phyloP scores from a whole-genome alignment of 1,139 yeast species.

The Yamadazyma pseudoaaseri region DNA sequence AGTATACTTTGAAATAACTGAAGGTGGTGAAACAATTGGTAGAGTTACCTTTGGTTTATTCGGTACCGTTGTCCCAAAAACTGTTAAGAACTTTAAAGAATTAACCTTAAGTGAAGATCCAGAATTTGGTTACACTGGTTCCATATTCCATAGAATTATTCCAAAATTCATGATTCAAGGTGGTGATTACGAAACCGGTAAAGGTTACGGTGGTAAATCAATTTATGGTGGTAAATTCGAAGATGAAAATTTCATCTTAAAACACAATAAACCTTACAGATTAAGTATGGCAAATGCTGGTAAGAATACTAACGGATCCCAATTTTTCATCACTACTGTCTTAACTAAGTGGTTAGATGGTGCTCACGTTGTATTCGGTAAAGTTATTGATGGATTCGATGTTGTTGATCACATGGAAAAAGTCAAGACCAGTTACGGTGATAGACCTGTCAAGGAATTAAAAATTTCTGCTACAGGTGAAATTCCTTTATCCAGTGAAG shows the following conservation, averaged over 20 bases:
- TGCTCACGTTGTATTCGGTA: constrained; percentile 79
- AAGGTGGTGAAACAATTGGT: constrained; percentile 74
- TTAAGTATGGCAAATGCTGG: constrained; percentile 69
- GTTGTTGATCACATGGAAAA: constrained; percentile 56
- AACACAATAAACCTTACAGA: constrained; percentile 59
- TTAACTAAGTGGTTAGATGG: constrained; percentile 66
- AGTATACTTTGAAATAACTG: constrained; percentile 84
- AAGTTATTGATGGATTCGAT: constrained; percentile 67
- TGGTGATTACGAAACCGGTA: constrained; percentile 60
- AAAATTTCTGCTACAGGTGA: constrained; percentile 51
- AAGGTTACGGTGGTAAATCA: constrained; percentile 61
- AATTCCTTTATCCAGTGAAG: constrained; percentile 26
- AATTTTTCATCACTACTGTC: constrained; percentile 64
- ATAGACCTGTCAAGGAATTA: constrained; percentile 53
- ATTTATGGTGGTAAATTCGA: constrained; percentile 56
- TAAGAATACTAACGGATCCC: constrained; percentile 61
- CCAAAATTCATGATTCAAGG: constrained; percentile 62
- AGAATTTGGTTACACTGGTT: constrained; percentile 47
- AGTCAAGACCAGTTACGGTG: constrained; percentile 48
- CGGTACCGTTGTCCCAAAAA: constrained; percentile 63
- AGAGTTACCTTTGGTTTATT: constrained; percentile 67
- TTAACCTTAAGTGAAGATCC: constrained; percentile 63
- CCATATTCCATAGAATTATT: constrained; percentile 58
- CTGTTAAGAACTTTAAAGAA: constrained; percentile 57
- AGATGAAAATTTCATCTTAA: constrained; percentile 56